Percentiles rank a stretch among this genome's conserved stretches.
Evolutionary conservation across 164 flowering plant species (phyloP).

Genomic region (Stephania yunnanensis): DNA sequence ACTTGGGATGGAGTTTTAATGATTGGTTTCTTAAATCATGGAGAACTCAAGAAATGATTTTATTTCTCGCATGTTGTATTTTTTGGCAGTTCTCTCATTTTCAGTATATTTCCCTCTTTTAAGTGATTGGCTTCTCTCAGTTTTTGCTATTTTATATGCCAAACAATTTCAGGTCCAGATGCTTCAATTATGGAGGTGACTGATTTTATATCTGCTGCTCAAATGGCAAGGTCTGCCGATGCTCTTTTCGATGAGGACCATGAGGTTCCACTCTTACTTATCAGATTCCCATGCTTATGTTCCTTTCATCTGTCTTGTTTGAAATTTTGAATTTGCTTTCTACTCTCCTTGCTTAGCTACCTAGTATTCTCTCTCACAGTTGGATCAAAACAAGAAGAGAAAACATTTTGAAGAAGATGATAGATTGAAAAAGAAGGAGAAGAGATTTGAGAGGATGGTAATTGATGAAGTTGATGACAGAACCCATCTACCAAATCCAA

Average conservation of each 20-base stretch:
- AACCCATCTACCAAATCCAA: conserved; percentile 60
- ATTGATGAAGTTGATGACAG: conserved; percentile 31
- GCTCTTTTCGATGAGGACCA: conserved; percentile 20
- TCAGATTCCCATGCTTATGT: neutral
- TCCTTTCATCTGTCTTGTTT: too few species aligned
- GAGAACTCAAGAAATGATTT: neutral
- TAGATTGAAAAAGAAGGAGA: conserved; percentile 22
- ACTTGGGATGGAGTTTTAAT: neutral
- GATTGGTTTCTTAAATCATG: neutral
- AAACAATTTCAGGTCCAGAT: conserved; percentile 46
- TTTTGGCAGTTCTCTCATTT: neutral
- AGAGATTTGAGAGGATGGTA: conserved; percentile 12
- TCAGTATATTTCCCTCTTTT: neutral
- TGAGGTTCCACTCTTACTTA: conserved; percentile 24
- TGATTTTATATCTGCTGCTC: conserved; percentile 88
- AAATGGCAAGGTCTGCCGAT: conserved; percentile 58
- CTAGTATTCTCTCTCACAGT: too few species aligned
- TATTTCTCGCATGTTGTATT: neutral
- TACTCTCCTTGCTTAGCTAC: too few species aligned
- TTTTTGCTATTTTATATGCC: neutral
- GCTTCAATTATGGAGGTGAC: conserved; percentile 53
- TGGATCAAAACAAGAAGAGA: conserved; percentile 32
- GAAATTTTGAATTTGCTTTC: too few species aligned
- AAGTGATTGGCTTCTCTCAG: neutral
- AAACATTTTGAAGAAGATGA: conserved; percentile 22